phyloP scores from a whole-genome alignment of 2,329 filamentous ascomycete species.

The Penicillium glabrum region DNA sequence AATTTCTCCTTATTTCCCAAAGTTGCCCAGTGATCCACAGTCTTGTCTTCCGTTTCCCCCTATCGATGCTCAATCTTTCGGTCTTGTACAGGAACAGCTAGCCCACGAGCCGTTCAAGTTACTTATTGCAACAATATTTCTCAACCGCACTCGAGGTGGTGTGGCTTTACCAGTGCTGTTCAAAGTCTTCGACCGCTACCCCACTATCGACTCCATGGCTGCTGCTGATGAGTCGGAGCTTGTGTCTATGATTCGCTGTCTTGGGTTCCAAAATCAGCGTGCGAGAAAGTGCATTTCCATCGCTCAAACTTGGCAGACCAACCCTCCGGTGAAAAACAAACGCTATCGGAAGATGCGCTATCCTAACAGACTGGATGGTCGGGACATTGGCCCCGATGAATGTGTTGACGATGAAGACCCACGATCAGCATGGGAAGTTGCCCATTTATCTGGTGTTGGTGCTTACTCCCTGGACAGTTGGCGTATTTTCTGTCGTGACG shows the following conservation, averaged over 20 bases:
- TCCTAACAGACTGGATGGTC: slow-evolving; percentile 51
- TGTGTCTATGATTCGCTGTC: slow-evolving; percentile 62
- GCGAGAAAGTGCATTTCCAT: slow-evolving; percentile 68
- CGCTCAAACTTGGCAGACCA: slow-evolving; percentile 65
- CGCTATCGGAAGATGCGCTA: slow-evolving; percentile 61
- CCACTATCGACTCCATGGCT: slow-evolving; percentile 64
- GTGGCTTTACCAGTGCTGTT: slow-evolving; percentile 76
- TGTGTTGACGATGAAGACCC: slow-evolving; percentile 50
- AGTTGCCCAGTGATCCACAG: slow-evolving; percentile 29
- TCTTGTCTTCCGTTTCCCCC: slow-evolving; percentile 64
- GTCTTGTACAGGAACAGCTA: slow-evolving; percentile 80
- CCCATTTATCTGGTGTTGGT: slow-evolving; percentile 74
- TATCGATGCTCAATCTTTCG: slow-evolving; percentile 64
- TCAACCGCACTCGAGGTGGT: slow-evolving; percentile 75
- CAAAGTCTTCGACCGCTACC: slow-evolving; percentile 65
- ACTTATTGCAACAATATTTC: slow-evolving; percentile 77
- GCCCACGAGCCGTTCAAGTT: slow-evolving; percentile 74
- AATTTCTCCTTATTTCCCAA: slow-evolving; percentile 46
- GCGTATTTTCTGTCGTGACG: slow-evolving; percentile 89
- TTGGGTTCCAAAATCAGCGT: slow-evolving; percentile 71
- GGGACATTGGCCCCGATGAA: slow-evolving; percentile 49
- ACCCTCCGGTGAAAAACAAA: slow-evolving; percentile 60
- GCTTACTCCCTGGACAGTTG: slow-evolving; percentile 85
- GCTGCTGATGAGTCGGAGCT: slow-evolving; percentile 58
- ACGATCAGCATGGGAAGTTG: slow-evolving; percentile 74